phyloP scores from a whole-genome alignment of 805 yeast species.

The Spathaspora hagerdaliae region DNA sequence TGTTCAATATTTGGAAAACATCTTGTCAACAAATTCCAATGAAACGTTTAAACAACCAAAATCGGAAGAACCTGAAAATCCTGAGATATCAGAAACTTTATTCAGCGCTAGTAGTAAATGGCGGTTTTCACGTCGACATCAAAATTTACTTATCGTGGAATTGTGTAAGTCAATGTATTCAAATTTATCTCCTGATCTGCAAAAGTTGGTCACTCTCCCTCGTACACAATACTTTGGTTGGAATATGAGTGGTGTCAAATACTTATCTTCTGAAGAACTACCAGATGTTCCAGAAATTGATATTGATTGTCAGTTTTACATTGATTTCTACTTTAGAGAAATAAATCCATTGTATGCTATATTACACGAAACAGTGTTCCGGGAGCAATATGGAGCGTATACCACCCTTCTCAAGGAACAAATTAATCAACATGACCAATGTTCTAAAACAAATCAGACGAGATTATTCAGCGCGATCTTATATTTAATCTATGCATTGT shows the following conservation, averaged over 20 bases:
- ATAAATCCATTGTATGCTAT: slow-evolving; percentile 53
- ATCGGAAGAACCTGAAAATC: slow-evolving; percentile 18
- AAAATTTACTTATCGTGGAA: slow-evolving; percentile 36
- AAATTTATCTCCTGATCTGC: slow-evolving; percentile 29
- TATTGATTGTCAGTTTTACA: slow-evolving; percentile 12
- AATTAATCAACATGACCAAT: slow-evolving; percentile 16
- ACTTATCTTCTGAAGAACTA: slow-evolving; percentile 29
- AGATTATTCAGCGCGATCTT: slow-evolving; percentile 51
- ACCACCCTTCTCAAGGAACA: slow-evolving; percentile 15
- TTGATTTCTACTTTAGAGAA: slow-evolving; percentile 42
- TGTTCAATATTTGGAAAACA: slow-evolving; percentile 35
- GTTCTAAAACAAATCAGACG: slow-evolving; percentile 29
- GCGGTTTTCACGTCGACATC: slow-evolving; percentile 46
- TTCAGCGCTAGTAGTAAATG: slow-evolving; percentile 36
- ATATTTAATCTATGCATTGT: slow-evolving; percentile 44
- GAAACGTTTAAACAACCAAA: slow-evolving; percentile 8
- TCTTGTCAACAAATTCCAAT: slow-evolving; percentile 16
- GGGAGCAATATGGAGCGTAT: slow-evolving; percentile 42
- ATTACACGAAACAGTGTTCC: slow-evolving; percentile 50
- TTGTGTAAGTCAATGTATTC: slow-evolving; percentile 31
- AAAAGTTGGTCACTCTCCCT: slow-evolving; percentile 40
- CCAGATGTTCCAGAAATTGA: slow-evolving; percentile 29
- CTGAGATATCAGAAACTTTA: slow-evolving; percentile 13
- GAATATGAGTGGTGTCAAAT: slow-evolving; percentile 61
- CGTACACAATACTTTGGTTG: slow-evolving; percentile 61